Conservation (phyloP, 2,329 filamentous ascomycete genomes). For the Neonectria coccinea region DNA sequence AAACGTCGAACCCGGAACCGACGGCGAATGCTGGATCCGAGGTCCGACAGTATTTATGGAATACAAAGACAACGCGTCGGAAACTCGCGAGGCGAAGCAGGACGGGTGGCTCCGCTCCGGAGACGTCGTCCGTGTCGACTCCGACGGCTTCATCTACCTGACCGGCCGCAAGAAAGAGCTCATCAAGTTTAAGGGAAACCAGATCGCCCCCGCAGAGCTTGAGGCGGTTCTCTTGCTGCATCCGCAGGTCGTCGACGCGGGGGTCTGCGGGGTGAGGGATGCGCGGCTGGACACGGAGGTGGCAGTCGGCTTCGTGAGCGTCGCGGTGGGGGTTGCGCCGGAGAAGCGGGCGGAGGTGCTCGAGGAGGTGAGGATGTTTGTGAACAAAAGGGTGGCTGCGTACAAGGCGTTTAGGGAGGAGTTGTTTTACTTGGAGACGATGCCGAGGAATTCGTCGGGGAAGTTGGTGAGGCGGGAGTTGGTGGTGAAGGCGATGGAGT, state of each 20-base stretch:
- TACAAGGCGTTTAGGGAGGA: constrained; percentile 48
- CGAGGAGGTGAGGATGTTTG: constrained; percentile 39
- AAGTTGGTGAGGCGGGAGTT: constrained; percentile 46
- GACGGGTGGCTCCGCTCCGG: constrained; percentile 49
- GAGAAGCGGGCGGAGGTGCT: constrained; percentile 17
- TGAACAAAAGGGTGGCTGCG: constrained; percentile 45
- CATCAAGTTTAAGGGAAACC: constrained; percentile 33
- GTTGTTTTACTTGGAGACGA: constrained; percentile 39
- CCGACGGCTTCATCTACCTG: constrained; percentile 47
- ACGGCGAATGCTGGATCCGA: constrained; percentile 46
- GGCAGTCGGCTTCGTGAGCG: constrained; percentile 46
- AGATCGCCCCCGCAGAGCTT: constrained; percentile 49
- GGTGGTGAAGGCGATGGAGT: constrained; percentile 27
- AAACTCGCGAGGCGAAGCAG: constrained; percentile 43
- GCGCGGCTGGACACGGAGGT: constrained; percentile 44
- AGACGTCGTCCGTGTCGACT: constrained; percentile 45
- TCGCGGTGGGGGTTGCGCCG: constrained; percentile 22
- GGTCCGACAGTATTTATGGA: constrained; percentile 46
- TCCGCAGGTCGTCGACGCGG: constrained; percentile 44
- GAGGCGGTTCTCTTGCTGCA: constrained; percentile 46
- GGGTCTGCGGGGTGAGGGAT: constrained; percentile 46
- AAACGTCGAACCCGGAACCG: constrained; percentile 43
- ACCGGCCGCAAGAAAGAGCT: constrained; percentile 49
- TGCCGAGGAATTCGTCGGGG: constrained; percentile 47
- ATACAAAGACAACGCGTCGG: constrained; percentile 45